Conservation (phyloP, 1,139 yeast species). For the Candida smagusa region DNA sequence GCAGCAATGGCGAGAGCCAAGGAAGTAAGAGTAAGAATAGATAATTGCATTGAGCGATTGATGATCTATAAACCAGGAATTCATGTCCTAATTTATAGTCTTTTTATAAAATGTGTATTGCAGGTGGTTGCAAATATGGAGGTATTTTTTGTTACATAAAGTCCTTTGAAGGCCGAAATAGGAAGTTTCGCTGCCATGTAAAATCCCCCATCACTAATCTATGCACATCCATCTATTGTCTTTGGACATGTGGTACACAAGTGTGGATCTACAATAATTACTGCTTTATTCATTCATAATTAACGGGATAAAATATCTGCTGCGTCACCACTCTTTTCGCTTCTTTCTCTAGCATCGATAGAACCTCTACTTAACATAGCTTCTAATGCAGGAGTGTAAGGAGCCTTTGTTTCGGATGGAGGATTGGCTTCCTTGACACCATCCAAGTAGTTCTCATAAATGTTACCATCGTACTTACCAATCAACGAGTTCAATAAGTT, state of each 20-base stretch:
- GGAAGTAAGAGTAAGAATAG: slow-evolving; percentile 11
- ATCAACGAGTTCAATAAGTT: slow-evolving; percentile 42
- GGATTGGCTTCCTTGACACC: slow-evolving; percentile 38
- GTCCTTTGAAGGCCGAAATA: slow-evolving; percentile 4
- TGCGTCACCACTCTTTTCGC: slow-evolving; percentile 29
- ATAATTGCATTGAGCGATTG: slow-evolving; percentile 11
- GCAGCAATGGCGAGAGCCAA: slow-evolving; percentile 11
- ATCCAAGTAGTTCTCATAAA: slow-evolving; percentile 45
- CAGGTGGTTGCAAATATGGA: too few species aligned
- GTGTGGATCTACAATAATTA: too few species aligned
- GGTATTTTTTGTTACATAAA: slow-evolving; percentile 1
- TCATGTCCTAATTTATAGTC: neutral
- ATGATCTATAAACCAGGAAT: neutral
- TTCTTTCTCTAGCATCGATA: slow-evolving; percentile 38
- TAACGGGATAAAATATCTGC: slow-evolving; percentile 31
- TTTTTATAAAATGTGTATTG: neutral
- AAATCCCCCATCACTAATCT: too few species aligned
- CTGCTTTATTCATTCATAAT: neutral
- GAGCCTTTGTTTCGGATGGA: slow-evolving; percentile 36
- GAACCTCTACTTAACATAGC: slow-evolving; percentile 38
- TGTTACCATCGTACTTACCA: slow-evolving; percentile 44
- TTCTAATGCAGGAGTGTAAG: slow-evolving; percentile 34
- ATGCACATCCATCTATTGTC: too few species aligned
- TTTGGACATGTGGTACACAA: too few species aligned
- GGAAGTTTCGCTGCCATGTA: slow-evolving; percentile 1